Percentiles rank a stretch among this genome's conserved stretches.
Evolutionary conservation across 2,329 filamentous ascomycete genomes (phyloP).

Genomic region (Phialophora verrucosa): DNA sequence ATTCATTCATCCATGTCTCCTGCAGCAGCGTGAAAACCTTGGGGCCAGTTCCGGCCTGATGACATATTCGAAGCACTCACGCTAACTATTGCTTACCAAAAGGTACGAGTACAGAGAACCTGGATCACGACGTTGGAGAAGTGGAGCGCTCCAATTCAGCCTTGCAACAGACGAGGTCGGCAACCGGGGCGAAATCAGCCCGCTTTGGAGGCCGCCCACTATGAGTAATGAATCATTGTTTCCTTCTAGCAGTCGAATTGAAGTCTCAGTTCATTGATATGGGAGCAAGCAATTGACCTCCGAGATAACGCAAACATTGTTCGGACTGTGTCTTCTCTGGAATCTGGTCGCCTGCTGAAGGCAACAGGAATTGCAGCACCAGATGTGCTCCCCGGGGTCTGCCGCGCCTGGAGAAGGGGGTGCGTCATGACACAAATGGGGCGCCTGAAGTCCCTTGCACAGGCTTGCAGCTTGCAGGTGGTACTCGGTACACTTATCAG

Average conservation of each 20-base stretch:
- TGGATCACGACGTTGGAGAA: neutral
- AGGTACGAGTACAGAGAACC: conserved; percentile 8
- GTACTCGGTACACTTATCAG: neutral
- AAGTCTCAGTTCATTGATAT: neutral
- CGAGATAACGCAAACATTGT: neutral
- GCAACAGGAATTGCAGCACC: neutral
- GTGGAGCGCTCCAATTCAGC: conserved; percentile 7
- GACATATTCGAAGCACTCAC: conserved; percentile 20
- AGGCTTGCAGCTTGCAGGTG: neutral
- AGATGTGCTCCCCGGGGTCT: neutral
- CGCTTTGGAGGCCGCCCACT: neutral
- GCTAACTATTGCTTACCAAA: conserved; percentile 31
- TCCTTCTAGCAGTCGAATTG: neutral
- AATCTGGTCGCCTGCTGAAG: neutral
- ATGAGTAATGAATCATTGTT: neutral
- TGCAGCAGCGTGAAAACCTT: neutral
- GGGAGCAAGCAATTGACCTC: neutral
- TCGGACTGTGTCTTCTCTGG: neutral
- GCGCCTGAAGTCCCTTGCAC: conserved; percentile 27
- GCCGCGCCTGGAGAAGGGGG: neutral
- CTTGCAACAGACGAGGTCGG: conserved; percentile 6
- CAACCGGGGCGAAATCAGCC: conserved; percentile 13
- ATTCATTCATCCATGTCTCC: neutral
- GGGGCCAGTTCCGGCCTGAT: conserved; percentile 8
- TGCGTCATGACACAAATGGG: conserved; percentile 10